These are phyloP conservation scores for Russula brevipes DNA, from an alignment of 768 basidiomycete species.

Conservation along the genomic window DNA sequence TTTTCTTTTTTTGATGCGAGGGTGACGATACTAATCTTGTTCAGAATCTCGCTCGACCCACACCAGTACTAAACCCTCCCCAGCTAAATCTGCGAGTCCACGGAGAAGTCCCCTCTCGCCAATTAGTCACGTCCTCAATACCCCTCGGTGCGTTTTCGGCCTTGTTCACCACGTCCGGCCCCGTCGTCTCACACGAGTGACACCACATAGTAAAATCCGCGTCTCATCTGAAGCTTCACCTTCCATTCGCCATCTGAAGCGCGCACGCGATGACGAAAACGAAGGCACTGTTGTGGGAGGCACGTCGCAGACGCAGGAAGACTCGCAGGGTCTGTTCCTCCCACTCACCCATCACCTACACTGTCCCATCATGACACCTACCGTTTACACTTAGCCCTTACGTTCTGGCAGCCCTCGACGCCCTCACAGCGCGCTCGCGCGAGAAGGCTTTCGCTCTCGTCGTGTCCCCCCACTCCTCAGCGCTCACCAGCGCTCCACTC, in stretches of 20 bases:
- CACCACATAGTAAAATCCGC: conserved; percentile 3
- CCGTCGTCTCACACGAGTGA: not conserved
- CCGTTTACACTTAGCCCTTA: conserved; percentile 5
- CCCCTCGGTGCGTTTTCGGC: not conserved
- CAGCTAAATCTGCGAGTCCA: not conserved
- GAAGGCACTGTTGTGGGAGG: not conserved
- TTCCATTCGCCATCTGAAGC: not conserved
- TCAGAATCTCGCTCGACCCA: not conserved
- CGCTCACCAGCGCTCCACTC: conserved; percentile 1
- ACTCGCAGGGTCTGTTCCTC: conserved; percentile 19
- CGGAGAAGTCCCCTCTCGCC: conserved; percentile 1
- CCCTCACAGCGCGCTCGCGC: conserved; percentile 10
- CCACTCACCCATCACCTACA: not conserved
- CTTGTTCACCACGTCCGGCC: no score
- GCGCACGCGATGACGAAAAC: conserved; percentile 6
- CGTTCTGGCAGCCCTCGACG: conserved; percentile 15
- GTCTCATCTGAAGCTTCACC: not conserved
- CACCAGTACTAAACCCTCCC: not conserved
- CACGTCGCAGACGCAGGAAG: conserved; percentile 24
- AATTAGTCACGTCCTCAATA: conserved; percentile 8
- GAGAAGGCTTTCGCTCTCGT: not conserved
- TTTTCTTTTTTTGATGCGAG: not conserved
- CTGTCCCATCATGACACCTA: not conserved
- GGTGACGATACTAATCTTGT: not conserved
- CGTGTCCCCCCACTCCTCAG: not conserved